Base-by-base conservation (phyloP, 306 rosid species). In the Inga laurina region DNA sequence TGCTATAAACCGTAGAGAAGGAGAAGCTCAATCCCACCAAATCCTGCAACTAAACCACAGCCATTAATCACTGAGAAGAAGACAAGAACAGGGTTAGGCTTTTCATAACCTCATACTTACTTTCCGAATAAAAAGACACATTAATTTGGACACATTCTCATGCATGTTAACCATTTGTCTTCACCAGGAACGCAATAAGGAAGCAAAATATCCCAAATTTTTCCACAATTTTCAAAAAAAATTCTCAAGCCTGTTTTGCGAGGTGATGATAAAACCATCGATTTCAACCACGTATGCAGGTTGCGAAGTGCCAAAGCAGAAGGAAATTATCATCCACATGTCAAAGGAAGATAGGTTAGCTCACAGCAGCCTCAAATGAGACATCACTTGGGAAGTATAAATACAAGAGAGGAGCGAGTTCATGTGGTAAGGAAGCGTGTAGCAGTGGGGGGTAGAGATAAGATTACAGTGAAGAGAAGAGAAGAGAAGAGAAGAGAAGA, bases 401-500 rank as follows among this genome's bases (percentile, higher is more conserved):
- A 90, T 84, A 81, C 68, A 48, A 48, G 84, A 46, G 86, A 86
- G 76, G 12, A 10, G 51, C 0, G 75, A 44, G 37, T 51, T 69
- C 86, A 74, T 90, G 89, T 92, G 98, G 98, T 86, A 78, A 84
- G 78, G 89, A 88, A 87, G 89, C 86, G 19, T 46, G 39, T 64
- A 78, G 39, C 72, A 84, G 82, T 85, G 54, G 83, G 86, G 86
- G 75, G 98, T 95, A 93, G 99, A 96, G 99, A 96, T 95, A 96
- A 96, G 99, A 88, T 92, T 67, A 75, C 56, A 24, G 56, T 59
- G 49, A 41, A 41, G 74, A 13, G n/a, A 39, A 69, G 46, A 67
- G 72, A 68, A 68, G 46, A 67, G 41, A 39, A 70, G 49, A 69
- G 27, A 68, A 46, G 41, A 69, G 74, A 49, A 19, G 65, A 57